Conservation (phyloP, 164 flowering plant species). For the Paratinospora sagittata region DNA sequence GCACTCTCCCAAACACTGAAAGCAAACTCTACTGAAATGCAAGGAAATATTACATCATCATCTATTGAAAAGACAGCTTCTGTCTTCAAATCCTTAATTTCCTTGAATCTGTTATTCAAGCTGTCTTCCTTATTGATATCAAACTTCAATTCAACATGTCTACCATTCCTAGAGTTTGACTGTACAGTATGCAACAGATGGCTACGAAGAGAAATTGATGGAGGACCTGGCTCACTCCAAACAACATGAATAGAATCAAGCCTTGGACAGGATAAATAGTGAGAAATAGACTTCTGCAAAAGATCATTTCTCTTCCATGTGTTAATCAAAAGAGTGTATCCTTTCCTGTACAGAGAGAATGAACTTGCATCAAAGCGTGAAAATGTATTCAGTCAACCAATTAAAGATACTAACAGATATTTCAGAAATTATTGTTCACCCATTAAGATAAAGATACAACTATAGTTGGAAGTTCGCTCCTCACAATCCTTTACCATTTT, state of each 20-base stretch:
- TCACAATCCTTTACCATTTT: no score
- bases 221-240: constrained; percentile 92
- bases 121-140: constrained; percentile 80
- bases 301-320: constrained; percentile 96
- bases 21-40: constrained; percentile 78
- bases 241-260: constrained; percentile 79
- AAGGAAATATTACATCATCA: constrained; percentile 90
- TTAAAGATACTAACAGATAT: no score
- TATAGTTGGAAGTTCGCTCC: no score
- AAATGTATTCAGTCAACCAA: no score
- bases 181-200: constrained; percentile 30
- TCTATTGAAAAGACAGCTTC: constrained; percentile 87
- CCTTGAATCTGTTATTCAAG: constrained; percentile 90
- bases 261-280: constrained; percentile 57
- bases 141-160: constrained; percentile 53
- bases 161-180: constrained; percentile 40
- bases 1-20: constrained; percentile 86
- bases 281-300: constrained; percentile 69
- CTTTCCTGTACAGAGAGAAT: constrained; percentile 46
- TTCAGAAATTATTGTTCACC: no score
- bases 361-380: background rate
- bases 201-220: constrained; percentile 49
- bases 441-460: no score
- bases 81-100: constrained; percentile 58
- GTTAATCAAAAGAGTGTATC: constrained; percentile 69